Evolutionary conservation across 2,329 filamentous ascomycete genomes (phyloP).

Genomic region (Geosmithia morbida): DNA sequence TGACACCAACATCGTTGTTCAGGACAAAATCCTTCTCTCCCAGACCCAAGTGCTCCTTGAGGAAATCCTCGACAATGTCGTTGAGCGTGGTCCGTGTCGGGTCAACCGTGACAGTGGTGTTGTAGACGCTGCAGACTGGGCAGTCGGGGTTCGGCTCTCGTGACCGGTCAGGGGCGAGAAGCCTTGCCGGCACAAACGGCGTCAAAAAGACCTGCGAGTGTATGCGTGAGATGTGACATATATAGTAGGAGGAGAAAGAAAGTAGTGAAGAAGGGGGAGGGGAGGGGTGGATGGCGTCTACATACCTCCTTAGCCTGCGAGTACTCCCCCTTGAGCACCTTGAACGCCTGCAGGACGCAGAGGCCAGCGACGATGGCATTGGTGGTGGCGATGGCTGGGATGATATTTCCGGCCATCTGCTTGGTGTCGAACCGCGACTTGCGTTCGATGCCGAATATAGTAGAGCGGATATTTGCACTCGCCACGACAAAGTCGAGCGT

Average conservation of each 20-base stretch:
- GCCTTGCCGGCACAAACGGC: conserved; percentile 41
- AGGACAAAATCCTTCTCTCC: conserved; percentile 66
- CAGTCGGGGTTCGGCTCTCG: conserved; percentile 66
- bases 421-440: conserved; percentile 96
- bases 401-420: conserved; percentile 98
- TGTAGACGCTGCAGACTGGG: conserved; percentile 65
- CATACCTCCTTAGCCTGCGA: conserved; percentile 58
- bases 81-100: conserved; percentile 57
- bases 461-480: conserved; percentile 77
- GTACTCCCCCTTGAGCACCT: conserved; percentile 64
- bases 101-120: conserved; percentile 54
- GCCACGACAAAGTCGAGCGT: conserved; percentile 90
- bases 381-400: conserved; percentile 93
- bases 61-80: conserved; percentile 62
- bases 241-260: neutral
- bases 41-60: conserved; percentile 60
- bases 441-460: conserved; percentile 74
- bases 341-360: conserved; percentile 85
- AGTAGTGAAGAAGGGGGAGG: neutral
- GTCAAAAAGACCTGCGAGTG: conserved; percentile 58
- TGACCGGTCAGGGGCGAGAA: conserved; percentile 42
- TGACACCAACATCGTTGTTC: conserved; percentile 56
- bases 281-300: neutral
- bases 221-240: neutral
- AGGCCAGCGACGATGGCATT: conserved; percentile 92